Percentiles rank a stretch among this genome's conserved stretches.
These are phyloP conservation scores for Wickerhamomyces bisporus DNA, from an alignment of 805 yeast genomes.

Conservation along the genomic window DNA sequence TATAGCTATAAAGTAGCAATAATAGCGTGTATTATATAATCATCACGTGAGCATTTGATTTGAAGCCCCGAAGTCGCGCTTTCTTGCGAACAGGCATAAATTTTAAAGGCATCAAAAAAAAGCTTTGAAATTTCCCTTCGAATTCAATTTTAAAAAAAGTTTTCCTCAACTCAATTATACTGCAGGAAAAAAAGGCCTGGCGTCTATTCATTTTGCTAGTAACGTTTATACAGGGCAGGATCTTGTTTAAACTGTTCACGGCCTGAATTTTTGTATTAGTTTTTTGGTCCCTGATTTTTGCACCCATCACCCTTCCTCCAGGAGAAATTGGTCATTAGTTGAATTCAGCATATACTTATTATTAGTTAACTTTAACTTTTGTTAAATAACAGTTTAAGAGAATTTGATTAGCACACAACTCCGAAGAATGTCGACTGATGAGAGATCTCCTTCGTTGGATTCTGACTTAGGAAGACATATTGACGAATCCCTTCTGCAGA, in stretches of 20 bases:
- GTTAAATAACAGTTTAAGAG: not conserved
- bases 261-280: not conserved
- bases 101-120: not conserved
- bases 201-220: not conserved
- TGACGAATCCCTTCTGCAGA: constrained; percentile 8
- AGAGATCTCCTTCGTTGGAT: not conserved
- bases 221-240: not conserved
- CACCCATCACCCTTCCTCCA: not conserved
- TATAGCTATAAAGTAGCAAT: no score
- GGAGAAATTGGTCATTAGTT: no score
- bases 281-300: not conserved
- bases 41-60: no score
- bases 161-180: no score
- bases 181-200: not conserved
- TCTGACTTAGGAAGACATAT: constrained; percentile 4
- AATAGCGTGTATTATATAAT: no score
- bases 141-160: no score
- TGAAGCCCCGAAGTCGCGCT: no score
- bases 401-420: not conserved
- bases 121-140: not conserved
- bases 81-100: no score
- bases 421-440: not conserved
- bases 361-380: no score
- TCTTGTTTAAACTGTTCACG: not conserved
- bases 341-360: no score